Evolutionary conservation across 1,139 yeast species (phyloP).

Genomic region (Geotrichum bryndzae): DNA sequence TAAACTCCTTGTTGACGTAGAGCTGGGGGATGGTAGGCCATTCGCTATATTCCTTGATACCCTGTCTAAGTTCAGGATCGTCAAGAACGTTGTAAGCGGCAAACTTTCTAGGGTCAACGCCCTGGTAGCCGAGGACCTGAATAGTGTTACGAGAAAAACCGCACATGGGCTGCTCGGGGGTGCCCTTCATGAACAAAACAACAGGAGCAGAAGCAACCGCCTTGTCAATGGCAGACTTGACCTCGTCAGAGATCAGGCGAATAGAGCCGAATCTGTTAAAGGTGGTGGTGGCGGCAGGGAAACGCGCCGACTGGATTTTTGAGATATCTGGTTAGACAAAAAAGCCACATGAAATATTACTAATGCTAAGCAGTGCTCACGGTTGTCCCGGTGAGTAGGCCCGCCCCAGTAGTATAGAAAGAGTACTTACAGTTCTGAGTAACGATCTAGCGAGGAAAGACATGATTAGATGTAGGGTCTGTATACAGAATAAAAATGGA

Average conservation of each 20-base stretch:
- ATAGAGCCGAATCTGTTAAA: not conserved
- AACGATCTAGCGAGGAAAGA: conserved; percentile 6
- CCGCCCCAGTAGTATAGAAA: not conserved
- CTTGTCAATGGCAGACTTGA: conserved; percentile 58
- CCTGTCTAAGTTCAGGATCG: conserved; percentile 84
- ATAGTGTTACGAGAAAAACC: conserved; percentile 96
- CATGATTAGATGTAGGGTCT: not conserved
- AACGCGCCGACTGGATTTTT: not conserved
- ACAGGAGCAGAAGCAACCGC: conserved; percentile 89
- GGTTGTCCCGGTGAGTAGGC: not conserved
- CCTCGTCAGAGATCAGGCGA: conserved; percentile 57
- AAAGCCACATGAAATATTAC: not conserved
- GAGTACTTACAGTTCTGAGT: not conserved
- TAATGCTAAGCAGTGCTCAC: not conserved
- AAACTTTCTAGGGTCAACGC: conserved; percentile 92
- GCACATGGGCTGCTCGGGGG: conserved; percentile 97
- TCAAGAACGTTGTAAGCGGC: conserved; percentile 97
- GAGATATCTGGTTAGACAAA: not conserved
- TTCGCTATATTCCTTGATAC: conserved; percentile 88
- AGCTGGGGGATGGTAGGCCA: conserved; percentile 88
- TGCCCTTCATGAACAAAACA: conserved; percentile 65
- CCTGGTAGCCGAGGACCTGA: conserved; percentile 89
- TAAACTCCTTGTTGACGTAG: conserved; percentile 62
- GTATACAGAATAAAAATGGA: not conserved
- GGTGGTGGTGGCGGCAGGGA: not conserved